These are phyloP conservation scores for Suhomyces terraborum DNA, from an alignment of 1,139 yeast species.

Conservation along the genomic window DNA sequence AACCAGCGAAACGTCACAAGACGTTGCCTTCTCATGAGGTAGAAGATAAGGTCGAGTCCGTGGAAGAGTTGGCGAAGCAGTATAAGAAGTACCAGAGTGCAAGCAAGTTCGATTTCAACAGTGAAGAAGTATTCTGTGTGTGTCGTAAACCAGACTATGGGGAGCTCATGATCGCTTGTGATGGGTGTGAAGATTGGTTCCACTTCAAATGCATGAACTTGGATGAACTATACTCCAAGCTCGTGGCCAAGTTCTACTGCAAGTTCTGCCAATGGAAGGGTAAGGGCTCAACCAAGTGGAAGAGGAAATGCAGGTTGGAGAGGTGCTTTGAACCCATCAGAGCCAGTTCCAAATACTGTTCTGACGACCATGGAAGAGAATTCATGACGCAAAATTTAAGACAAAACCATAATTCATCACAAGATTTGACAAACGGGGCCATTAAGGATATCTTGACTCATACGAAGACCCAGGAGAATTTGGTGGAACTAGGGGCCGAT, in stretches of 20 bases:
- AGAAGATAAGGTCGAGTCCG: slow-evolving; percentile 23
- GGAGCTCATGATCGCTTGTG: slow-evolving; percentile 88
- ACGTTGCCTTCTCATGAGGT: slow-evolving; percentile 5
- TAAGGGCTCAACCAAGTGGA: slow-evolving; percentile 58
- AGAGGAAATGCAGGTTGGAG: slow-evolving; percentile 68
- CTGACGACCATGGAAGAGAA: slow-evolving; percentile 65
- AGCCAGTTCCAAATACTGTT: slow-evolving; percentile 68
- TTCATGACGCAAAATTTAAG: slow-evolving; percentile 43
- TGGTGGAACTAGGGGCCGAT: slow-evolving; percentile 30
- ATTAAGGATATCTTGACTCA: slow-evolving; percentile 25
- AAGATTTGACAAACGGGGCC: slow-evolving; percentile 22
- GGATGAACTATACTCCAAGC: slow-evolving; percentile 50
- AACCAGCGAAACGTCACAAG: slow-evolving; percentile 2
- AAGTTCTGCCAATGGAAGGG: slow-evolving; percentile 66
- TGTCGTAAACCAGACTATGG: slow-evolving; percentile 77
- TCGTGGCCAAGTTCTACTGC: slow-evolving; percentile 72
- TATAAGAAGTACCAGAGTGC: slow-evolving; percentile 46
- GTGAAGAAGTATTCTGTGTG: slow-evolving; percentile 73
- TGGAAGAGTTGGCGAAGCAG: slow-evolving; percentile 47
- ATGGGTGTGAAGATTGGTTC: slow-evolving; percentile 95
- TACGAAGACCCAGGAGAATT: slow-evolving; percentile 17
- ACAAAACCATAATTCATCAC: slow-evolving; percentile 20
- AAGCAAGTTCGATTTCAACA: slow-evolving; percentile 46
- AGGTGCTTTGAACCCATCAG: slow-evolving; percentile 62
- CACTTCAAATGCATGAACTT: slow-evolving; percentile 79